Evolutionary conservation across 179 eudicot genomes (phyloP).

Genomic region (Beta lomatogona): DNA sequence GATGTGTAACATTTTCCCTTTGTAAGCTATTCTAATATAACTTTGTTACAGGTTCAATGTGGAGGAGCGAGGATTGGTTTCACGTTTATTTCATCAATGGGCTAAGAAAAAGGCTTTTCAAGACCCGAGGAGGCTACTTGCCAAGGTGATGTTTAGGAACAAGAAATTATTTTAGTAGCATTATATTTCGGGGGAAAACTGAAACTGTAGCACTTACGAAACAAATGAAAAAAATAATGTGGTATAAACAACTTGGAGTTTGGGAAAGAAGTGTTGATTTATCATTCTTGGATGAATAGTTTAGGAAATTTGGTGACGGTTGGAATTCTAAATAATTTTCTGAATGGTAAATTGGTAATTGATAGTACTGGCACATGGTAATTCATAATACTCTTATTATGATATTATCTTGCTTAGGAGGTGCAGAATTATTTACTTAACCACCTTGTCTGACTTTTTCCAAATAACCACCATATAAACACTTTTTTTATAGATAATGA

Average conservation of each 20-base stretch:
- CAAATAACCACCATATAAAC: too few species aligned
- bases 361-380: too few species aligned
- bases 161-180: background rate
- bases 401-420: too few species aligned
- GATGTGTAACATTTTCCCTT: background rate
- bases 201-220: background rate
- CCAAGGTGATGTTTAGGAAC: conserved; percentile 55
- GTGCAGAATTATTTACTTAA: too few species aligned
- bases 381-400: too few species aligned
- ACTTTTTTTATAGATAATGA: too few species aligned
- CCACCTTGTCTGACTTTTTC: too few species aligned
- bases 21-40: background rate
- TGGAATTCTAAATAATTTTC: background rate
- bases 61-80: conserved; percentile 75
- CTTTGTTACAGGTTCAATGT: conserved; percentile 48
- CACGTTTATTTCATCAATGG: conserved; percentile 93
- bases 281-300: background rate
- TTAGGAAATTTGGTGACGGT: background rate
- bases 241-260: background rate
- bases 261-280: background rate
- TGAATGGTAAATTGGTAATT: background rate
- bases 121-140: conserved; percentile 77
- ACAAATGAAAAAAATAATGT: background rate
- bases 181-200: background rate
- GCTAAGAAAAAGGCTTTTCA: conserved; percentile 94